Base-by-base conservation (phyloP, 768 basidiomycete genomes). In the Suillus paluster region DNA sequence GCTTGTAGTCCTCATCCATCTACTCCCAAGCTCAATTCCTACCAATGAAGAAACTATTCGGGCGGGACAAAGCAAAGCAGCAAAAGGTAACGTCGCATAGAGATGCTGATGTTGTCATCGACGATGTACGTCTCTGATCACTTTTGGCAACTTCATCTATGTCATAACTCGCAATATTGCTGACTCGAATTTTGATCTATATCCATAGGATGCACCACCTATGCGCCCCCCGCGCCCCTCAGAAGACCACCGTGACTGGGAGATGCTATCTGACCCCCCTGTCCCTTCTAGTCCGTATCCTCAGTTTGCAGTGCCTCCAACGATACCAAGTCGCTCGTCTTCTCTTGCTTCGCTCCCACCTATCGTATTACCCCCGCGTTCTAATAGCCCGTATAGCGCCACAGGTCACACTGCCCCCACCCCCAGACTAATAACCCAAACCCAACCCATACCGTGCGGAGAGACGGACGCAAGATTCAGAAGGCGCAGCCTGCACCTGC, bases 21-120 rank as follows among this genome's bases (percentile, higher is more conserved):
- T 21, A 44, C 42, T 44, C 42, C n/a, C 42, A 9, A 19, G 4
- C n/a, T 30, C 10, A 3, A 9, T 41, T 41, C 44, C 9, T 44
- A 21, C 58, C 68, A 34, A 88, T 87, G 86, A 87, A 84, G 78
- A 87, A 82, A 76, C 74, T 89, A 49, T 88, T 89, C 61, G 77
- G 78, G 27, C 77, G 81, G 57, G 80, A 79, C 69, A 87, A 84
- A 68, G 64, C 70, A 61, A 85, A 81, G 70, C 60, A 69, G 34
- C 59, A 75, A 11, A 78, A 73, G 59, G 68, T 71, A 27, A 71
- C 63, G n/a, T 70, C 63, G 54, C 68, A 57, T 66, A 67, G 62
- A 58, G 71, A 71, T 62, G 66, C 57, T 48, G 69, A 65, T 44
- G 63, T 66, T 38, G 55, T 64, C 65, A 75, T 75, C n/a, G 73